Evolutionary conservation across 441 rosid species (phyloP).

Genomic region (Pelargonium australe): DNA sequence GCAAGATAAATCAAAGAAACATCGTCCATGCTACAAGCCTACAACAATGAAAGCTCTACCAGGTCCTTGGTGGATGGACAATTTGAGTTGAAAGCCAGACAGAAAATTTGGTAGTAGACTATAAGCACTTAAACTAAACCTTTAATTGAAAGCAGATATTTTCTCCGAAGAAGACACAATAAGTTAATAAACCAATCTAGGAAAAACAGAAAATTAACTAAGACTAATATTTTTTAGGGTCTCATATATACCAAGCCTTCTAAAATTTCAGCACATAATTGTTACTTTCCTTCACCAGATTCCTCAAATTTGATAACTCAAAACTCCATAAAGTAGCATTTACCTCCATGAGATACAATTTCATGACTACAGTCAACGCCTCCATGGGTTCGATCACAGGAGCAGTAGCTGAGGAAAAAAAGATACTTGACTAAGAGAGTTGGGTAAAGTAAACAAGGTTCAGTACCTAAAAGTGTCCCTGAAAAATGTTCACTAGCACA

Average conservation of each 20-base stretch:
- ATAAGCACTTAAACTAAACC: too few species aligned
- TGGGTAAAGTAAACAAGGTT: slow-evolving; percentile 2
- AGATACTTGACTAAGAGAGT: slow-evolving; percentile 13
- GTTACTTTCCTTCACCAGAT: too few species aligned
- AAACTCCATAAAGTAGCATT: slow-evolving; percentile 7
- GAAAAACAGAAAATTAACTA: neutral
- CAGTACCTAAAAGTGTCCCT: neutral
- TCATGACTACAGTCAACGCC: slow-evolving; percentile 89
- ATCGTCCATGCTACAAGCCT: neutral
- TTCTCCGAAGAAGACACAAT: too few species aligned
- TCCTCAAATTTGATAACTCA: too few species aligned
- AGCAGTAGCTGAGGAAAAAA: slow-evolving; percentile 59
- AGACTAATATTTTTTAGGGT: slow-evolving; percentile 8
- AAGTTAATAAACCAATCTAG: too few species aligned
- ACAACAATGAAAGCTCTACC: too few species aligned
- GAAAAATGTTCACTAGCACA: neutral
- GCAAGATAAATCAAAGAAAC: neutral
- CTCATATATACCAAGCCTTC: too few species aligned
- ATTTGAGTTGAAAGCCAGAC: too few species aligned
- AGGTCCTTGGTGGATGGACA: slow-evolving; percentile 3
- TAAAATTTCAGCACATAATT: too few species aligned
- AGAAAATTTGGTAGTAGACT: too few species aligned
- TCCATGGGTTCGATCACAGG: slow-evolving; percentile 89
- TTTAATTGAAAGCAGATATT: too few species aligned
- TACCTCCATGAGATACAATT: slow-evolving; percentile 72